Conservation (phyloP, 2,329 filamentous ascomycete genomes). For the Alternaria sp. region DNA sequence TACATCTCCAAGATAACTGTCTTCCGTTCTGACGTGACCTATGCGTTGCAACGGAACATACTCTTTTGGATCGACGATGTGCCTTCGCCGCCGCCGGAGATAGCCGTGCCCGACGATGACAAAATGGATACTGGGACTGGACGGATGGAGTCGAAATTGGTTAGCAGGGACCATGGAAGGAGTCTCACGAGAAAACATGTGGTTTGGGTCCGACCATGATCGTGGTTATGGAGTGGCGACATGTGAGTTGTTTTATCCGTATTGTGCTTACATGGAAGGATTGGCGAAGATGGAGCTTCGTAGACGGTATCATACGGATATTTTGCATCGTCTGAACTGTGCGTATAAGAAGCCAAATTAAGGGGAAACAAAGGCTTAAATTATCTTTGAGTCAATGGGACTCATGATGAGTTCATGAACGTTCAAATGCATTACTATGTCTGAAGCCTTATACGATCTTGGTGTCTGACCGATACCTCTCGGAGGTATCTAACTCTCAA, state of each 20-base stretch:
- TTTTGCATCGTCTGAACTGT: too few relatives aligned
- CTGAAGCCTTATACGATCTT: not conserved
- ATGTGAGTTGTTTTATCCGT: not conserved
- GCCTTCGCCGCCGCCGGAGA: not conserved
- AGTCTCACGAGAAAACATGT: not conserved
- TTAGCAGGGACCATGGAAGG: not conserved
- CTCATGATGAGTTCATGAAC: too few relatives aligned
- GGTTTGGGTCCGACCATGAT: not conserved
- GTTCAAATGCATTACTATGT: not conserved
- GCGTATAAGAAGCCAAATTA: too few relatives aligned
- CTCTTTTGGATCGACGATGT: slow-evolving; percentile 1
- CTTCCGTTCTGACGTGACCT: not conserved
- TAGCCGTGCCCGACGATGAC: not conserved
- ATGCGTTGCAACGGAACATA: not conserved
- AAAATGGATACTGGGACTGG: not conserved
- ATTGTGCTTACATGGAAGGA: not conserved
- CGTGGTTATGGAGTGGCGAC: not conserved
- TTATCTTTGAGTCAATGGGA: too few relatives aligned
- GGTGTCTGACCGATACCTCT: not conserved
- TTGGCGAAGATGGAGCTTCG: not conserved
- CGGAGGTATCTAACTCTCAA: not conserved
- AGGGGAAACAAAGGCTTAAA: too few relatives aligned
- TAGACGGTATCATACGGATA: too few relatives aligned
- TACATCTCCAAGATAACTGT: slow-evolving; percentile 2
- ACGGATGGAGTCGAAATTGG: not conserved